phyloP scores from a whole-genome alignment of 352 stramenopile genomes.

The Phytophthora cactorum region DNA sequence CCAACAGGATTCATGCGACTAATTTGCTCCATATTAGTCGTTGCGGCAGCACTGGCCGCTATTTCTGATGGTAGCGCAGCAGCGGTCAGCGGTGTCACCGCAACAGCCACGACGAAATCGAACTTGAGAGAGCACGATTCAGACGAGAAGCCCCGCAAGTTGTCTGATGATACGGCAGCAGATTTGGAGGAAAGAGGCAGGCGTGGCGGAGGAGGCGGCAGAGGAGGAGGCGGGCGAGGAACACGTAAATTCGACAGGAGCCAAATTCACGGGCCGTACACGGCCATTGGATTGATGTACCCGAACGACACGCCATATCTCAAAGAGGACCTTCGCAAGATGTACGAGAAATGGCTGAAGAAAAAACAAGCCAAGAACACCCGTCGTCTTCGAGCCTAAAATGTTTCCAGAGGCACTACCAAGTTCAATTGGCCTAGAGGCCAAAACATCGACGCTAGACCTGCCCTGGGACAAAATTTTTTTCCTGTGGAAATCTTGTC shows the following conservation, averaged over 20 bases:
- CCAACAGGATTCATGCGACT: neutral
- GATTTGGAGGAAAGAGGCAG: conserved; percentile 13
- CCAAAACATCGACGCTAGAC: neutral
- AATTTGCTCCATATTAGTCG: neutral
- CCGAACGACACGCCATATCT: conserved; percentile 16
- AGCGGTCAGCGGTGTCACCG: too few relatives aligned
- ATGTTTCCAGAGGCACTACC: neutral
- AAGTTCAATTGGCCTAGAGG: neutral
- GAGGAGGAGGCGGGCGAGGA: neutral
- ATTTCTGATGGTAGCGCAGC: neutral
- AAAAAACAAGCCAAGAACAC: neutral
- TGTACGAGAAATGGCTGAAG: conserved; percentile 5
- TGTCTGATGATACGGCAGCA: neutral
- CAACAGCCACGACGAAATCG: neutral
- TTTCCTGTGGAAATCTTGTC: too few relatives aligned
- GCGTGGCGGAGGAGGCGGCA: too few relatives aligned
- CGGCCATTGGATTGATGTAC: conserved; percentile 18
- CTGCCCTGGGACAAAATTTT: neutral
- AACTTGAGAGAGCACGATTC: neutral
- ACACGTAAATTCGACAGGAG: neutral
- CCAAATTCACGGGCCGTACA: conserved; percentile 1
- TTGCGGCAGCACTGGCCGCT: neutral
- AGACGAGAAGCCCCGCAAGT: neutral
- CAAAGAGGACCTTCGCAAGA: conserved; percentile 2
- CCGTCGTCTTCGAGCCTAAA: conserved; percentile 10